These are phyloP conservation scores for Casuarina equisetifolia DNA, from an alignment of 306 rosid genomes.

Conservation along the genomic window DNA sequence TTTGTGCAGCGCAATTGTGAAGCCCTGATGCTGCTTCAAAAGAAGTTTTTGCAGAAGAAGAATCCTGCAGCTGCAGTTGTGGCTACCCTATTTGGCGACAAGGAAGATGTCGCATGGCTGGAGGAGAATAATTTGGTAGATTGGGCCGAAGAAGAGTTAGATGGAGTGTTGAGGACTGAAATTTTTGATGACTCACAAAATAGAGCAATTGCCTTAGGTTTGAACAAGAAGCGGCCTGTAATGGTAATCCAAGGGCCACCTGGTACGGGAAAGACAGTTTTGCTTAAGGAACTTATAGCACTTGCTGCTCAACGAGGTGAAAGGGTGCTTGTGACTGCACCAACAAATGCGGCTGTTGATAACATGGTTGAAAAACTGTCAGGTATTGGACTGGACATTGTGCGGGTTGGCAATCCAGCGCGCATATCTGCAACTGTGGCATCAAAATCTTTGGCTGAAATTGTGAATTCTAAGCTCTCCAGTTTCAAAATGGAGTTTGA, in stretches of 20 bases:
- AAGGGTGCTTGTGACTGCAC: constrained; percentile 84
- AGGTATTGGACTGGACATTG: constrained; percentile 52
- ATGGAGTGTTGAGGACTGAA: constrained; percentile 33
- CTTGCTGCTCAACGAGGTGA: constrained; percentile 72
- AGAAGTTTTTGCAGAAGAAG: constrained; percentile 69
- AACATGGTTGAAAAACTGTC: constrained; percentile 82
- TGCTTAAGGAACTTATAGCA: constrained; percentile 64
- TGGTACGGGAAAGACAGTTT: constrained; percentile 82
- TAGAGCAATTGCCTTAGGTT: constrained; percentile 60
- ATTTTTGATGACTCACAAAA: constrained; percentile 57
- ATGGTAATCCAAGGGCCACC: constrained; percentile 90
- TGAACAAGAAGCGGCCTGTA: constrained; percentile 68
- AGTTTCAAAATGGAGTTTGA: constrained; percentile 59
- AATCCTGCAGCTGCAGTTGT: constrained; percentile 69
- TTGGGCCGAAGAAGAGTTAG: constrained; percentile 48
- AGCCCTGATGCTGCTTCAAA: constrained; percentile 85
- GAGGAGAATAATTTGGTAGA: constrained; percentile 54
- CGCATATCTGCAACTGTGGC: constrained; percentile 63
- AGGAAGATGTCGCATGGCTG: constrained; percentile 62
- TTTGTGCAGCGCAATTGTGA: constrained; percentile 78
- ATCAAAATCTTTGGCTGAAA: constrained; percentile 72
- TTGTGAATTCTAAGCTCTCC: constrained; percentile 65
- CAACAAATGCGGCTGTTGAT: constrained; percentile 86
- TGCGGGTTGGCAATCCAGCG: constrained; percentile 86
- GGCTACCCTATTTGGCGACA: constrained; percentile 76